These are phyloP conservation scores for Claviceps fusiformis DNA, from an alignment of 2,329 filamentous ascomycete species.

Conservation along the genomic window DNA sequence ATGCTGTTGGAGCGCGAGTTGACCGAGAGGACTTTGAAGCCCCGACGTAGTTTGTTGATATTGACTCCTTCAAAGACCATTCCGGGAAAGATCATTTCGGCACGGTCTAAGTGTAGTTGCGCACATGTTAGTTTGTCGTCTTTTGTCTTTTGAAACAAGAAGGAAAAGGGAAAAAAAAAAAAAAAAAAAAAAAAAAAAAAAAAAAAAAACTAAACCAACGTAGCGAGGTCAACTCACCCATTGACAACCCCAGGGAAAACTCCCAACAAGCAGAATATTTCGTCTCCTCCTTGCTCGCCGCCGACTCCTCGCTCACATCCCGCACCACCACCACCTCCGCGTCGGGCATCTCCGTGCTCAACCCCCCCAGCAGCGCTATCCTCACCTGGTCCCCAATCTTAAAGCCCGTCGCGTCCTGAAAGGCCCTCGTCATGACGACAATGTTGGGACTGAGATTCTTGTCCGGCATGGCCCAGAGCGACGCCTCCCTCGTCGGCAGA, in stretches of 20 bases:
- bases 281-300: constrained; percentile 15
- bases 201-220: not conserved
- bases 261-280: constrained; percentile 24
- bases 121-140: not conserved
- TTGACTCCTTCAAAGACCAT: constrained; percentile 52
- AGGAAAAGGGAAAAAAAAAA: not conserved
- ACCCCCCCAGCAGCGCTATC: constrained; percentile 40
- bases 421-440: constrained; percentile 57
- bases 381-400: constrained; percentile 53
- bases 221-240: constrained; percentile 15
- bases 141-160: not conserved
- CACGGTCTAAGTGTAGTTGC: constrained; percentile 29
- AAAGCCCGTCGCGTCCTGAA: constrained; percentile 60
- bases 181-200: not conserved
- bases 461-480: constrained; percentile 36
- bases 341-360: constrained; percentile 27
- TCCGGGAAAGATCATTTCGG: constrained; percentile 57
- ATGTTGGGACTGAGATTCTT: constrained; percentile 55
- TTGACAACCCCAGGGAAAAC: constrained; percentile 17
- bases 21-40: constrained; percentile 45
- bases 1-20: constrained; percentile 31
- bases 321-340: constrained; percentile 46
- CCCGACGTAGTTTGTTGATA: constrained; percentile 17
- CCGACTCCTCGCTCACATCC: constrained; percentile 36
- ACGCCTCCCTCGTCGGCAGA: constrained; percentile 27